Percentiles rank a stretch among this genome's conserved stretches.
Evolutionary conservation across 176 grass and related monocot species (phyloP).

Genomic region (Chrysopogon serrulatus): DNA sequence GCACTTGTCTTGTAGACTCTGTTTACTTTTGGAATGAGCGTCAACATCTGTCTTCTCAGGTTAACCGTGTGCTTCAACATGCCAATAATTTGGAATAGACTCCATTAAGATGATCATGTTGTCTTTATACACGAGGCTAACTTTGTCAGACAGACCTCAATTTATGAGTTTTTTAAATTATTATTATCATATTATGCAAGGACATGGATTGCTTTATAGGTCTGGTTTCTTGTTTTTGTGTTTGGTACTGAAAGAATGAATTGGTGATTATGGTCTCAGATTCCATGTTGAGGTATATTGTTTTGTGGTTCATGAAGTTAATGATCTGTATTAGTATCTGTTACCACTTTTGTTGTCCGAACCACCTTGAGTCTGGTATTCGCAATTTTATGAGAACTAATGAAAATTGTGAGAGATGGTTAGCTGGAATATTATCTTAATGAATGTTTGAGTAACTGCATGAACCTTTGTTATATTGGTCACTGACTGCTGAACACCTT

Average conservation of each 20-base stretch:
- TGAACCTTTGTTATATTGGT: not conserved
- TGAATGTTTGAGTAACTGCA: not conserved
- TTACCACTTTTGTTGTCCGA: not conserved
- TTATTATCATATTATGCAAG: not conserved
- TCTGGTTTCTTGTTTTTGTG: not conserved
- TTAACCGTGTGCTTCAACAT: not conserved
- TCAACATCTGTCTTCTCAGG: not conserved
- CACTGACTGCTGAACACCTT: not conserved
- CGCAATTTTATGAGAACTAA: not conserved
- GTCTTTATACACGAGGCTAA: not conserved
- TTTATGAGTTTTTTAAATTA: not conserved
- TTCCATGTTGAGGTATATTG: not conserved
- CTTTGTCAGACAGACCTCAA: not conserved
- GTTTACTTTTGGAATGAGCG: conserved; percentile 14
- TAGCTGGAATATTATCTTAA: not conserved
- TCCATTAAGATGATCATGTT: not conserved
- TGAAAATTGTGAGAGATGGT: not conserved
- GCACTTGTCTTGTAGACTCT: not conserved
- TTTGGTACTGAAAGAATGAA: not conserved
- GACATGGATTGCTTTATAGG: not conserved
- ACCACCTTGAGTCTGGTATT: not conserved
- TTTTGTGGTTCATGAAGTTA: not conserved
- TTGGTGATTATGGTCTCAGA: not conserved
- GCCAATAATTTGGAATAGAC: not conserved
- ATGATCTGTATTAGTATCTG: not conserved